Evolutionary conservation across 352 stramenopile genomes (phyloP).

Genomic region (Pythium guiyangense): DNA sequence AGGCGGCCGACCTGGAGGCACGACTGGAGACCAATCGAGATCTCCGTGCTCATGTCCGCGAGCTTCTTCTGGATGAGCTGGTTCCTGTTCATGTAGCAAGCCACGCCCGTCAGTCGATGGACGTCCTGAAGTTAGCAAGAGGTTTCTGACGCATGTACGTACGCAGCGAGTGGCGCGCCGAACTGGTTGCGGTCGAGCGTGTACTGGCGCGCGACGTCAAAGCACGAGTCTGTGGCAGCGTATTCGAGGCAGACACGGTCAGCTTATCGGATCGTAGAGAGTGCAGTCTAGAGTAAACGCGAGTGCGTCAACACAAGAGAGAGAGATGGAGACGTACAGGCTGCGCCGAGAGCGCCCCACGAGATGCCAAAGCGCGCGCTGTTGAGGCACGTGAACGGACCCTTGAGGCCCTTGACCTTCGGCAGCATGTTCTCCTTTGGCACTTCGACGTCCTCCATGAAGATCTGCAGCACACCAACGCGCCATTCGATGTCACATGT

Average conservation of each 20-base stretch:
- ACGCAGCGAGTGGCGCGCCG: constrained; percentile 91
- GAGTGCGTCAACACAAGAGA: too few relatives aligned
- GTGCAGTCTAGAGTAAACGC: too few relatives aligned
- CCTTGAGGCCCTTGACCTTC: constrained; percentile 86
- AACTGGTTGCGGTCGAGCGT: constrained; percentile 95
- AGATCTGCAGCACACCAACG: constrained; percentile 71
- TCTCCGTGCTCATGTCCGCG: constrained; percentile 96
- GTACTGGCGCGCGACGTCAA: constrained; percentile 92
- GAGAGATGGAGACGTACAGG: too few relatives aligned
- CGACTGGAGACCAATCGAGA: constrained; percentile 90
- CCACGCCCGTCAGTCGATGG: neutral
- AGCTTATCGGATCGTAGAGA: neutral
- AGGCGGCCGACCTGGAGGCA: constrained; percentile 90
- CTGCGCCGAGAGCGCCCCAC: constrained; percentile 95
- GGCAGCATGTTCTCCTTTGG: constrained; percentile 93
- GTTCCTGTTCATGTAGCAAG: constrained; percentile 64
- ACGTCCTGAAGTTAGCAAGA: neutral
- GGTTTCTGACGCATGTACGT: constrained; percentile 13
- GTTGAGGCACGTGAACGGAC: constrained; percentile 98
- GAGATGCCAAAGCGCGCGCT: constrained; percentile 97
- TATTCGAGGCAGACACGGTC: neutral
- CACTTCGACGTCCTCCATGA: constrained; percentile 96
- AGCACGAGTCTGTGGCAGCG: constrained; percentile 82
- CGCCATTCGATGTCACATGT: neutral
- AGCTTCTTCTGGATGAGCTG: constrained; percentile 99